Conservation (phyloP, 768 basidiomycete species). For the Collybiopsis confluens region DNA sequence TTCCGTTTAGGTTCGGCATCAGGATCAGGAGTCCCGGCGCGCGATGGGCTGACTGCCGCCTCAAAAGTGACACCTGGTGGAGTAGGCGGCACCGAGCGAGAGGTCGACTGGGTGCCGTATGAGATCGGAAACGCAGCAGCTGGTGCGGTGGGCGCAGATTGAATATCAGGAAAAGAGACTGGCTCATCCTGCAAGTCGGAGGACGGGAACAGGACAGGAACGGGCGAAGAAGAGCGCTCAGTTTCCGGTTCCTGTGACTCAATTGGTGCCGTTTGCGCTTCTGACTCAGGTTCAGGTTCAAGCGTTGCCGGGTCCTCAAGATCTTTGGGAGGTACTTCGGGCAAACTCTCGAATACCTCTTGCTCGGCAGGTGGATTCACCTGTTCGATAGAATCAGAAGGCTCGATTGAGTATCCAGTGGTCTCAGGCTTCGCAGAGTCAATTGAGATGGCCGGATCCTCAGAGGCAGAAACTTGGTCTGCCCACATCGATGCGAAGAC, state of each 20-base stretch:
- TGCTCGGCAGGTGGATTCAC: conserved; percentile 4
- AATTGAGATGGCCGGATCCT: conserved; percentile 39
- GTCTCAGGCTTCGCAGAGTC: conserved; percentile 29
- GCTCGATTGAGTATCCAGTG: conserved; percentile 42
- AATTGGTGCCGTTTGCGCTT: background rate
- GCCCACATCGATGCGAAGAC: conserved; percentile 87
- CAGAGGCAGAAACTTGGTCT: conserved; percentile 68
- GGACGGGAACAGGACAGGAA: conserved; percentile 13
- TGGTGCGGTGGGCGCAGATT: conserved; percentile 11
- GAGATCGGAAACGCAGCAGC: conserved; percentile 33
- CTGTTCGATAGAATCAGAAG: conserved; percentile 15
- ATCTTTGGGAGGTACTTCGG: background rate
- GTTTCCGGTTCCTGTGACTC: conserved; percentile 12
- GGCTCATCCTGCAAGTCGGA: conserved; percentile 22
- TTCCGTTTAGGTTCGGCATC: conserved; percentile 76
- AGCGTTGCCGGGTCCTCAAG: conserved; percentile 9
- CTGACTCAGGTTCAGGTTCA: conserved; percentile 6
- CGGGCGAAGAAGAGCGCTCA: conserved; percentile 10
- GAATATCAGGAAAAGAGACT: conserved; percentile 9
- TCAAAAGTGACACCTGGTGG: conserved; percentile 65
- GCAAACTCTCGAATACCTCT: conserved; percentile 1
- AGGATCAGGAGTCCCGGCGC: conserved; percentile 68
- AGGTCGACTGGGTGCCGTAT: conserved; percentile 18
- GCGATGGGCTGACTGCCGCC: conserved; percentile 52
- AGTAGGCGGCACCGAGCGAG: conserved; percentile 16